Base-by-base conservation (phyloP, 116 monocot genomes). In the Zostera marina region DNA sequence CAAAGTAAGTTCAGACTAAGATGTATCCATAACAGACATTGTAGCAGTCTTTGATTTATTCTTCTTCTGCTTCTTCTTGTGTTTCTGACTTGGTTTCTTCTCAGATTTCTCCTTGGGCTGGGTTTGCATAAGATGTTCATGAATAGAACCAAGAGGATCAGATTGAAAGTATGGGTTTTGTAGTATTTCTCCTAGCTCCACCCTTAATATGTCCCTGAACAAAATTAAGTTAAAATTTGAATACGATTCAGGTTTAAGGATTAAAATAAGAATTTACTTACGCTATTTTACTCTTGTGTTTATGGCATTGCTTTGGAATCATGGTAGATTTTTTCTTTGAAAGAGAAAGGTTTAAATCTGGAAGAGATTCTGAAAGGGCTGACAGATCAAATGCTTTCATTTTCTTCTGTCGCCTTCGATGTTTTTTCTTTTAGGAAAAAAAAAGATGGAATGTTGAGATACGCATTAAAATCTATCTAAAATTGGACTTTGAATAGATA, bases 371-470 rank as follows among this genome's bases (percentile, higher is more conserved):
- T 16, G 74, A 57, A 1, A 88, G 79, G 20, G 67, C 32, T 24
- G 88, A 88, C 24, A 88, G 72, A 73, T 88, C 76, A 52, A 79
- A 88, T n/a, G 68, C 71, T 69, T 77, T 88, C 71, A 80, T 43
- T 44, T 83, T 88, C 69, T 69, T 88, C 61, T 77, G 65, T 11
- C 82, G 73, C 11, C 55, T 75, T 48, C 72, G 54, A 7, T 40
- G 42, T 69, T 41, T 79, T 56, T 68, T 79, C 60, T 79, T 79
- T 74, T 88, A 57, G n/a, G 53, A 48, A 22, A 32, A n/a, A 40
- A 40, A 38, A 15, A 41, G 17, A 14, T 7, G 13, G 57, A 57
- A 3, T 25, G 25, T 41, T 24, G 13, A 41, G 57, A 57, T 32
- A 32, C 5, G 32, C 32, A 32, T 0, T 32, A 5, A 32, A 32